phyloP scores from a whole-genome alignment of 495 filamentous ascomycete species.

The Penicillium malachiteum region DNA sequence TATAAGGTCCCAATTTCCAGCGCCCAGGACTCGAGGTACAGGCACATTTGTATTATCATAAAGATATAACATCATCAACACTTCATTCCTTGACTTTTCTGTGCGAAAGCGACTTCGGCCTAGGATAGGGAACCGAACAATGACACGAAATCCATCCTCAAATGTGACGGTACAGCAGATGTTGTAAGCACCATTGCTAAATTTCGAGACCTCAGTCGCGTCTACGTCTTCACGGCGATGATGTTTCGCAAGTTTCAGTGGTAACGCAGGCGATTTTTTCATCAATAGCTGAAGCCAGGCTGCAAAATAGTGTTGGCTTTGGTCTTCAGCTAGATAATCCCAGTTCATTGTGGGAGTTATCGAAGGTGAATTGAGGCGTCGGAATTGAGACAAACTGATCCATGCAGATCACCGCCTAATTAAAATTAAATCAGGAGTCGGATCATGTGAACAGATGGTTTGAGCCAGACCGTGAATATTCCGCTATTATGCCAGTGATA shows the following conservation, averaged over 20 bases:
- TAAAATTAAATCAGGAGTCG: too few relatives aligned
- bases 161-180: conserved; percentile 3
- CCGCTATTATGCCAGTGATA: too few relatives aligned
- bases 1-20: conserved; percentile 33
- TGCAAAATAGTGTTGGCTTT: neutral
- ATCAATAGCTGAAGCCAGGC: conserved; percentile 1
- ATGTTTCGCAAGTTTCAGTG: neutral
- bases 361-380: too few relatives aligned
- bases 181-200: conserved; percentile 12
- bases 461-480: too few relatives aligned
- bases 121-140: conserved; percentile 3
- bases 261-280: neutral
- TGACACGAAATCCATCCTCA: conserved; percentile 1
- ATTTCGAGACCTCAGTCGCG: neutral
- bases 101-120: conserved; percentile 4
- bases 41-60: conserved; percentile 24
- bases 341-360: conserved; percentile 6
- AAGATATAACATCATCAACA: conserved; percentile 32
- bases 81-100: conserved; percentile 27
- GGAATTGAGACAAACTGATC: too few relatives aligned
- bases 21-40: conserved; percentile 28
- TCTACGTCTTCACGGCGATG: neutral
- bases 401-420: too few relatives aligned
- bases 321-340: conserved; percentile 14
- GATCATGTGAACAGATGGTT: too few relatives aligned